phyloP scores from a whole-genome alignment of 352 stramenopile species.

The Globisporangium canariense region DNA sequence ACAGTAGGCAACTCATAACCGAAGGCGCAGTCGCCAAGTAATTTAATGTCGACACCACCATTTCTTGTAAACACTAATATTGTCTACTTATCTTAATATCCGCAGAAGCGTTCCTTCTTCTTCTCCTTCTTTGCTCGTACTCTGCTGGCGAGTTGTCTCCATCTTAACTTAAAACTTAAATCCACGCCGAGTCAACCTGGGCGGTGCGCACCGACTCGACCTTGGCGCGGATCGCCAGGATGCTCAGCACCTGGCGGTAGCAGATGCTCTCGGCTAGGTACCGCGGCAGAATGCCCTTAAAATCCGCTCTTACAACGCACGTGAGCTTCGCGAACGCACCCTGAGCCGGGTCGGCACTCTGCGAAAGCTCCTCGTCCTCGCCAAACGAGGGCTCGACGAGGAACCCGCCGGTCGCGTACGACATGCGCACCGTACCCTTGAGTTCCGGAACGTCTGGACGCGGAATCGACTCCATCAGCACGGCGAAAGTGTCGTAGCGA shows the following conservation, averaged over 20 bases:
- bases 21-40: not conserved
- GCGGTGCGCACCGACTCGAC: slow-evolving; percentile 31
- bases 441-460: slow-evolving; percentile 62
- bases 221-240: slow-evolving; percentile 45
- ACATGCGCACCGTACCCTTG: slow-evolving; percentile 69
- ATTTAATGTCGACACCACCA: not conserved
- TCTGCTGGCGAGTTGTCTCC: not conserved
- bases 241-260: slow-evolving; percentile 66
- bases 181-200: slow-evolving; percentile 27
- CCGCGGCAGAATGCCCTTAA: slow-evolving; percentile 58
- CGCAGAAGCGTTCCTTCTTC: not conserved
- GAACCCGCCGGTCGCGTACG: slow-evolving; percentile 66
- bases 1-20: not conserved
- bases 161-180: slow-evolving; percentile 14
- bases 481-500: slow-evolving; percentile 53
- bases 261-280: slow-evolving; percentile 76
- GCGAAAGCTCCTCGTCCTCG: slow-evolving; percentile 21
- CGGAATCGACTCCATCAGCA: slow-evolving; percentile 67
- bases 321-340: slow-evolving; percentile 40
- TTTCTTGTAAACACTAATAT: not conserved
- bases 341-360: slow-evolving; percentile 7
- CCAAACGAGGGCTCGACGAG: slow-evolving; percentile 50
- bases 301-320: slow-evolving; percentile 53
- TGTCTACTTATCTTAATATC: not conserved
- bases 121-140: not conserved